Conservation (phyloP, 2,329 filamentous ascomycete genomes). For the Cadophora sp. region DNA sequence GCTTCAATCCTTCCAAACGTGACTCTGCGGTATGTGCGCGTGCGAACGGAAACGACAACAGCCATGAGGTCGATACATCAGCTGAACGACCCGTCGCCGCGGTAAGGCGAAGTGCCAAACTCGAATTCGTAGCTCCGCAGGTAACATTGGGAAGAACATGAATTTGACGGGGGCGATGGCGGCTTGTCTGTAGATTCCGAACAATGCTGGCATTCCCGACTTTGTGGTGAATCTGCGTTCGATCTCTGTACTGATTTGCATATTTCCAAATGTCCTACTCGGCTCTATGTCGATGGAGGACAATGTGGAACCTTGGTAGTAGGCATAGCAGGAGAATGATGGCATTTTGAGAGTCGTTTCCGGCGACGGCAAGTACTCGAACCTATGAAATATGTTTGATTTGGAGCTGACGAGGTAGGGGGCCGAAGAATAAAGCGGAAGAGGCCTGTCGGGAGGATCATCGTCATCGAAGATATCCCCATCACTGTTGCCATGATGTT, state of each 20-base stretch:
- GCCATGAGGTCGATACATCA: background rate
- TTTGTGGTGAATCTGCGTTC: background rate
- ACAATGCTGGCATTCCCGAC: background rate
- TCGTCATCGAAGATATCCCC: too few relatives aligned
- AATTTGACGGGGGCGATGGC: background rate
- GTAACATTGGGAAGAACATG: background rate
- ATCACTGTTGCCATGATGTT: too few relatives aligned
- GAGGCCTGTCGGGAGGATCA: too few relatives aligned
- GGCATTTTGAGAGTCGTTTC: too few relatives aligned
- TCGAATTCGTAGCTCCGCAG: background rate
- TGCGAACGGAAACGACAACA: background rate
- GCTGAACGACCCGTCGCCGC: background rate
- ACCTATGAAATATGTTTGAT: background rate
- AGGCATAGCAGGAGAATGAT: too few relatives aligned
- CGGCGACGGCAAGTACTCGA: too few relatives aligned
- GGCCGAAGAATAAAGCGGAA: background rate
- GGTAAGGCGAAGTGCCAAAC: slow-evolving; percentile 6
- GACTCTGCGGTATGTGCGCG: slow-evolving; percentile 2
- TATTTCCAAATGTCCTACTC: background rate
- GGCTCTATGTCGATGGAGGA: background rate
- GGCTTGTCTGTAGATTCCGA: background rate
- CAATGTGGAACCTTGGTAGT: too few relatives aligned
- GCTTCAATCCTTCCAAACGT: slow-evolving; percentile 10
- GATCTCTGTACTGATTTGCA: background rate
- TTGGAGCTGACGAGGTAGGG: background rate